These are phyloP conservation scores for Trichoderma oligosporum DNA, from an alignment of 2,329 filamentous ascomycete genomes.

Conservation along the genomic window DNA sequence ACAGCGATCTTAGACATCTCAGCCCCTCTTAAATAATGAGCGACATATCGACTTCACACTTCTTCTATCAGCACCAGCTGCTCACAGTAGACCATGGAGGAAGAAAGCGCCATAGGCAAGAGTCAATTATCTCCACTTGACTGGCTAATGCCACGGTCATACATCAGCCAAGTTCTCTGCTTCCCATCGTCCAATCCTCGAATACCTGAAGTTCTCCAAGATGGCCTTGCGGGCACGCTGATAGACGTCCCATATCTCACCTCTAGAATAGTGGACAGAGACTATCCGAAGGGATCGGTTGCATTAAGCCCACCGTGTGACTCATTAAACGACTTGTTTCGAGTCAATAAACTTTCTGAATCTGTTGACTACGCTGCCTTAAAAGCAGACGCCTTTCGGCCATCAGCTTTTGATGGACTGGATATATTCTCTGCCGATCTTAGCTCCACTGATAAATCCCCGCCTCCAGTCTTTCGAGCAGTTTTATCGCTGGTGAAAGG, in stretches of 20 bases:
- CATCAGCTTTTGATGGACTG: not conserved
- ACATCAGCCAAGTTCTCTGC: conserved; percentile 12
- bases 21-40: not conserved
- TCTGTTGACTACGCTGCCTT: not conserved
- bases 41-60: not conserved
- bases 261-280: not conserved
- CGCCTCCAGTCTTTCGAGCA: conserved; percentile 2
- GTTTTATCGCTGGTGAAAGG: conserved; percentile 7
- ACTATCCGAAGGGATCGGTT: not conserved
- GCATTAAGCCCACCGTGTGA: not conserved
- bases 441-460: not conserved
- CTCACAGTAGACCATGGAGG: not conserved
- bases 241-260: conserved; percentile 8
- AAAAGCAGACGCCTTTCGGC: not conserved
- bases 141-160: conserved; percentile 16
- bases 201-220: conserved; percentile 7
- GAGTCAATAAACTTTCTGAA: not conserved
- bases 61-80: not conserved
- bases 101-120: not conserved
- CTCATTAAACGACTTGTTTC: conserved; percentile 1
- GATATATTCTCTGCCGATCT: not conserved
- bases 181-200: conserved; percentile 5
- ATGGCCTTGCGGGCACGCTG: not conserved
- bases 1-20: not conserved
- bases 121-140: conserved; percentile 8